Conservation (phyloP, 2,329 filamentous ascomycete genomes). For the Coniochaeta ligniaria region DNA sequence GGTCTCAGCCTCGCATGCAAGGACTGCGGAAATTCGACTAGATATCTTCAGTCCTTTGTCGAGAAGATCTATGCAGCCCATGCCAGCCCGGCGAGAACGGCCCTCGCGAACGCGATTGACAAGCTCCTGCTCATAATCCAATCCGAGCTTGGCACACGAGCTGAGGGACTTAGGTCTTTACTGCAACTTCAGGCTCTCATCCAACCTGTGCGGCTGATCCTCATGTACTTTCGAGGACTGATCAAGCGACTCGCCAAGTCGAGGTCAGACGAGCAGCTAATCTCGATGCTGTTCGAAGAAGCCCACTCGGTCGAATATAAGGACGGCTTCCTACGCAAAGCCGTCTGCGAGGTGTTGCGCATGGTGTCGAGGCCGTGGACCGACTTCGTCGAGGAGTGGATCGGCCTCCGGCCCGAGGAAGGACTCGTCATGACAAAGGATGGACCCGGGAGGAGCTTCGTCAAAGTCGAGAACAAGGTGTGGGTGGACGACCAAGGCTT, state of each 20-base stretch:
- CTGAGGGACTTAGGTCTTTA: conserved; percentile 35
- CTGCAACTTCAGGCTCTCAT: conserved; percentile 46
- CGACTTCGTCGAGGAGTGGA: conserved; percentile 58
- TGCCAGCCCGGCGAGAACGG: conserved; percentile 39
- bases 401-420: conserved; percentile 57
- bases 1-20: conserved; percentile 40
- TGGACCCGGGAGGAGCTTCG: conserved; percentile 47
- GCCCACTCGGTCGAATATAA: conserved; percentile 58
- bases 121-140: conserved; percentile 42
- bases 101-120: conserved; percentile 42
- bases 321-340: conserved; percentile 51
- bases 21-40: conserved; percentile 38
- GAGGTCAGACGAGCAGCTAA: conserved; percentile 50
- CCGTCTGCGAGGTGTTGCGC: conserved; percentile 59
- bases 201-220: conserved; percentile 36
- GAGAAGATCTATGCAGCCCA: conserved; percentile 36
- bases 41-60: conserved; percentile 38
- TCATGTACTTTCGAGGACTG: conserved; percentile 44
- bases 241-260: conserved; percentile 36
- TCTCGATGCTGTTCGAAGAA: conserved; percentile 55
- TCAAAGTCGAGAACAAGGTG: conserved; percentile 47
- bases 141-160: conserved; percentile 36
- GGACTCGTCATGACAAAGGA: conserved; percentile 46
- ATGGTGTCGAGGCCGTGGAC: conserved; percentile 25
- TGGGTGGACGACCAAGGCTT: conserved; percentile 53